phyloP scores from a whole-genome alignment of 371 early-diverging fungal species.

The Actinomucor elegans region DNA sequence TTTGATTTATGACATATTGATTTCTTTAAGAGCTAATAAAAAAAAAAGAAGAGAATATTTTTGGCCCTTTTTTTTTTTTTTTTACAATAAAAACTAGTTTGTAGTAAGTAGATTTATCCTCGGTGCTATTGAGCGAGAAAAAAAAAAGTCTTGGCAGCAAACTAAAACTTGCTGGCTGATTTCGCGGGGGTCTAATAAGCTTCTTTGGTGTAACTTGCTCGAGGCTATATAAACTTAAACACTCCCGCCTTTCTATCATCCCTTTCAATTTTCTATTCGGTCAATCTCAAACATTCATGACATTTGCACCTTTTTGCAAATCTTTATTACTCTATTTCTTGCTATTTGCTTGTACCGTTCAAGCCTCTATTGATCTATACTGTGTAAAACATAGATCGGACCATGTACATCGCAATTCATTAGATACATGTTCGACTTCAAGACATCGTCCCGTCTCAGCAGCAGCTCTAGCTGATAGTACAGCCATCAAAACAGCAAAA shows the following conservation, averaged over 20 bases:
- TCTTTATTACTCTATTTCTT: not conserved
- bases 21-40: not conserved
- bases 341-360: not conserved
- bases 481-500: not conserved
- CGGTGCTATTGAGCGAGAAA: no score
- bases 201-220: conserved; percentile 3
- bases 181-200: no score
- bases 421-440: conserved; percentile 1
- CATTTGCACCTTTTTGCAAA: not conserved
- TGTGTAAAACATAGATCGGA: conserved; percentile 1
- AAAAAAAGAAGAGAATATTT: not conserved
- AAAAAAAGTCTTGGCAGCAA: conserved; percentile 23
- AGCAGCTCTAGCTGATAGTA: conserved; percentile 3
- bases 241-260: no score
- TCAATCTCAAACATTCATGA: not conserved
- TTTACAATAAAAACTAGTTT: no score
- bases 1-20: no score
- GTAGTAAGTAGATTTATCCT: no score
- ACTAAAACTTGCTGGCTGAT: no score
- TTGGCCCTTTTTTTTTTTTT: no score
- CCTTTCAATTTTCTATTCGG: not conserved
- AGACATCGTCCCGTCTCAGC: not conserved
- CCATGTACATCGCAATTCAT: not conserved
- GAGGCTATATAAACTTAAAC: not conserved
- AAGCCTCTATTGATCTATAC: conserved; percentile 1